Conservation (phyloP, 2,329 filamentous ascomycete genomes). For the Epichloe festucae region DNA sequence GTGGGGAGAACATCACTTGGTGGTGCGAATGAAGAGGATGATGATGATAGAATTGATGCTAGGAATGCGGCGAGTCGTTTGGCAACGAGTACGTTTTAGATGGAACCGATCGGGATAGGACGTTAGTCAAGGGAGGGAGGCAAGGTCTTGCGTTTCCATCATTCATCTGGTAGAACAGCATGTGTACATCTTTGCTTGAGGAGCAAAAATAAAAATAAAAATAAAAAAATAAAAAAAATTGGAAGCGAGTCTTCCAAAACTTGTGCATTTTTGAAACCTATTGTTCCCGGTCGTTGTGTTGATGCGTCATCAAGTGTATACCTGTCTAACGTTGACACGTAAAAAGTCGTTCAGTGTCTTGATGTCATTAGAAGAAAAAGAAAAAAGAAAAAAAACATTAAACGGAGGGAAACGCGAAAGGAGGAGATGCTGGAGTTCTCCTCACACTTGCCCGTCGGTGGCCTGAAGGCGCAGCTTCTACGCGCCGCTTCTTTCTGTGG, state of each 20-base stretch:
- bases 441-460: no score
- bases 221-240: neutral
- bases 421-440: no score
- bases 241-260: neutral
- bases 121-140: no score
- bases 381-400: no score
- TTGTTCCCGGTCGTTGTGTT: neutral
- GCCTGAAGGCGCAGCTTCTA: neutral
- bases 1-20: neutral
- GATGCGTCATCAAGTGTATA: neutral
- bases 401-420: no score
- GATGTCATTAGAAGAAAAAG: no score
- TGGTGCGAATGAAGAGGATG: constrained; percentile 54
- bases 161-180: neutral
- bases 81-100: constrained; percentile 82
- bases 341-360: neutral
- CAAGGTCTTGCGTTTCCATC: neutral
- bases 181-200: neutral
- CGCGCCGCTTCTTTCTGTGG: neutral
- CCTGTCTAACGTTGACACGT: neutral
- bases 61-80: constrained; percentile 88
- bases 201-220: neutral
- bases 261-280: no score
- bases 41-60: constrained; percentile 89
- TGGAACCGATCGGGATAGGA: neutral